phyloP scores from a whole-genome alignment of 2,329 filamentous ascomycete species.

The Passalora sequoiae region DNA sequence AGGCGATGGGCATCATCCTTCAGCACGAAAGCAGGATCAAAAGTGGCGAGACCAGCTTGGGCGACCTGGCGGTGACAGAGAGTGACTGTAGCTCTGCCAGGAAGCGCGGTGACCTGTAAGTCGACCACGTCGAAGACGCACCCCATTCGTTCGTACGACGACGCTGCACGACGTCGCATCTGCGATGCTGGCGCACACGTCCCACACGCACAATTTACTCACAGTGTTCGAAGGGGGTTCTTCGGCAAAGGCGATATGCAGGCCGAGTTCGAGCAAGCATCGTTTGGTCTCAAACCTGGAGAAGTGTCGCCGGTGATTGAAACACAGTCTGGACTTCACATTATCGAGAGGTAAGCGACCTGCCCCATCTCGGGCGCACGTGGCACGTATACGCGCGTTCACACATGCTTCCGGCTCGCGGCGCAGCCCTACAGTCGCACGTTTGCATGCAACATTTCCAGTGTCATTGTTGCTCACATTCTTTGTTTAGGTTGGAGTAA shows the following conservation, averaged over 20 bases:
- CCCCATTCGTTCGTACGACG: conserved; percentile 4
- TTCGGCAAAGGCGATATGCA: conserved; percentile 97
- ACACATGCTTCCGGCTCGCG: conserved; percentile 3
- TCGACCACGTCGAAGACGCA: conserved; percentile 21
- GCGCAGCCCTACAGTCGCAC: conserved; percentile 8
- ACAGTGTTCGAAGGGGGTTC: conserved; percentile 59
- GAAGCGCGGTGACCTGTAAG: conserved; percentile 82
- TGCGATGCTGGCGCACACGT: conserved; percentile 6
- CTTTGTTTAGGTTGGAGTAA: conserved; percentile 24
- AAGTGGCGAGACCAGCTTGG: conserved; percentile 62
- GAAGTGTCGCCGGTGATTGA: conserved; percentile 84
- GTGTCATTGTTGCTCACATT: conserved; percentile 15
- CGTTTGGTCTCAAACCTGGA: conserved; percentile 81
- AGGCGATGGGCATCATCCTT: conserved; percentile 72
- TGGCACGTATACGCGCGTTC: conserved; percentile 7
- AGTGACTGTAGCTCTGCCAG: conserved; percentile 93
- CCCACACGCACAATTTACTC: conserved; percentile 13
- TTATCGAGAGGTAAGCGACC: conserved; percentile 77
- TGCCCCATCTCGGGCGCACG: conserved; percentile 5
- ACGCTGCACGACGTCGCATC: conserved; percentile 5
- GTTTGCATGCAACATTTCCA: conserved; percentile 11
- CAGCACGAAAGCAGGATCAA: conserved; percentile 72
- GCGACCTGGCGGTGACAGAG: conserved; percentile 79
- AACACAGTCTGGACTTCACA: conserved; percentile 87
- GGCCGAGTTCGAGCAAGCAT: conserved; percentile 94